These are phyloP conservation scores for Phialophora macrospora DNA, from an alignment of 2,329 filamentous ascomycete genomes.

Conservation along the genomic window DNA sequence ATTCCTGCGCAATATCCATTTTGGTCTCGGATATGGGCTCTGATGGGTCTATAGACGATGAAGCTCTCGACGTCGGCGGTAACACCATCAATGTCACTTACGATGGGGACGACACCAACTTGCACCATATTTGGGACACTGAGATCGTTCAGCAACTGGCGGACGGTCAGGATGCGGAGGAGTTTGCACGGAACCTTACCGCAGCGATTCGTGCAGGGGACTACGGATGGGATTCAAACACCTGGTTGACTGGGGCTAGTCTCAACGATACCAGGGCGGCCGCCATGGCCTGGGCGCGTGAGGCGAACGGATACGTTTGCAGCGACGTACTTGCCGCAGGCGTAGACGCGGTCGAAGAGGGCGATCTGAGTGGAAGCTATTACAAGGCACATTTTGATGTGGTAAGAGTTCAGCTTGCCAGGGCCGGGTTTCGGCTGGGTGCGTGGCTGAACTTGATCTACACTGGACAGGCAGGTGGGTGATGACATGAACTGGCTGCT, in stretches of 20 bases:
- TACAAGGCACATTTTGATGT: slow-evolving; percentile 33
- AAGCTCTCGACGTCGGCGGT: slow-evolving; percentile 67
- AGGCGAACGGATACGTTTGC: slow-evolving; percentile 67
- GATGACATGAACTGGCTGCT: neutral
- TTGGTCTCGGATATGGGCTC: neutral
- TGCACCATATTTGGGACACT: slow-evolving; percentile 75
- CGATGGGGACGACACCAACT: slow-evolving; percentile 62
- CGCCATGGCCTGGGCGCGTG: slow-evolving; percentile 60
- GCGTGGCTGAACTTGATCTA: slow-evolving; percentile 69
- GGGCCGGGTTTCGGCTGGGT: slow-evolving; percentile 70
- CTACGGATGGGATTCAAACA: slow-evolving; percentile 27
- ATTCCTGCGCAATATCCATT: neutral
- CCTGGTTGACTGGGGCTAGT: slow-evolving; percentile 17
- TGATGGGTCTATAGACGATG: slow-evolving; percentile 46
- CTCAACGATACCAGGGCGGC: slow-evolving; percentile 42
- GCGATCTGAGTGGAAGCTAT: slow-evolving; percentile 42
- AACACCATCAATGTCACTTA: slow-evolving; percentile 73
- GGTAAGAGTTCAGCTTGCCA: slow-evolving; percentile 57
- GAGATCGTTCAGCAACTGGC: slow-evolving; percentile 52
- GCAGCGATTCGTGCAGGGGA: slow-evolving; percentile 47
- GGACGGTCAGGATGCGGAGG: slow-evolving; percentile 50
- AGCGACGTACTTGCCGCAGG: slow-evolving; percentile 68
- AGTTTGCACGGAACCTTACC: slow-evolving; percentile 63
- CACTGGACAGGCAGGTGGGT: slow-evolving; percentile 35
- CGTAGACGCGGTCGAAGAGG: slow-evolving; percentile 59